These are phyloP conservation scores for Thraustotheca clavata DNA, from an alignment of 352 stramenopile genomes.

Conservation along the genomic window DNA sequence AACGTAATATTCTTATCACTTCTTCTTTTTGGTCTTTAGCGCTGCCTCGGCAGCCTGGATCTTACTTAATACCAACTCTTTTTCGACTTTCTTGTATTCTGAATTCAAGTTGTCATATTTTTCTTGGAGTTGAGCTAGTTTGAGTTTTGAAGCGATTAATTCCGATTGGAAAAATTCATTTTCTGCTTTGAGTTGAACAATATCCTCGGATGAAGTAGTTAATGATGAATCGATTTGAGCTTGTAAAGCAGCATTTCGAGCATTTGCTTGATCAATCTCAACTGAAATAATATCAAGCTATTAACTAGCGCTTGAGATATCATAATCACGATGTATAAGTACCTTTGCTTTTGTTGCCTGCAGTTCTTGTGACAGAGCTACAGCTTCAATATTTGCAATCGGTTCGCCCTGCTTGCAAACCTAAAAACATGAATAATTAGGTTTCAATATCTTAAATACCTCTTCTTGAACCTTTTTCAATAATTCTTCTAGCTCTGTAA, in stretches of 20 bases:
- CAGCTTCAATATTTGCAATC: too few species aligned
- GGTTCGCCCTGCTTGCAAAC: too few species aligned
- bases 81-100: conserved; percentile 58
- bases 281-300: background rate
- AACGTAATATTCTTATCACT: conserved; percentile 18
- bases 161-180: conserved; percentile 79
- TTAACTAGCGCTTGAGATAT: too few species aligned
- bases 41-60: conserved; percentile 35
- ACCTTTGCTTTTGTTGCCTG: too few species aligned
- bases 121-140: conserved; percentile 60
- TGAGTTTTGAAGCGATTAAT: conserved; percentile 79
- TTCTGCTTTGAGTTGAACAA: conserved; percentile 42
- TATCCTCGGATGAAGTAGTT: background rate
- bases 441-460: too few species aligned
- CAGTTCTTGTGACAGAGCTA: too few species aligned
- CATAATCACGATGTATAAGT: too few species aligned
- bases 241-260: background rate
- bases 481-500: too few species aligned
- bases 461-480: too few species aligned
- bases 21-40: conserved; percentile 35
- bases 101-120: conserved; percentile 52
- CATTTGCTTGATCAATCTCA: conserved; percentile 11
- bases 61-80: conserved; percentile 41
- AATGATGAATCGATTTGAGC: background rate
- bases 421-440: too few species aligned